Evolutionary conservation across 441 rosid species (phyloP), one percentile per base, ranked within the genome.

Genomic region (Isatis lusitanica): DNA sequence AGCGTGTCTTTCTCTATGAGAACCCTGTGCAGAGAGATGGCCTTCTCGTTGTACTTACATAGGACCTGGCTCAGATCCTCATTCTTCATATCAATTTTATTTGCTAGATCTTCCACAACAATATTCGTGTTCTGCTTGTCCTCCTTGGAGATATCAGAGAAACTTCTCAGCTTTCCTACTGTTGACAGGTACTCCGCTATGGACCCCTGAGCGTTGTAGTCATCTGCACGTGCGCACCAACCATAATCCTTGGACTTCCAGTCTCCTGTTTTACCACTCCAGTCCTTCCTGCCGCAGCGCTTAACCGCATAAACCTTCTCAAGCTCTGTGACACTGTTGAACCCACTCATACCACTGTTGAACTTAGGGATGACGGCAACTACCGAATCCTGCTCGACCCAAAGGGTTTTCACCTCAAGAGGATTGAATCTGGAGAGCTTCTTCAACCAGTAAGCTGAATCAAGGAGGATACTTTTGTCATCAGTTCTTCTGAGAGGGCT

Each of bases 141-240:
- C 81, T 87, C 92, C 69, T 76, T 84, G 53, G 51, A 70, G 69
- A 91, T 80, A 68, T 81, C 88, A 15, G 83, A 55, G 77, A 94
- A 65, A 38, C 90, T 90, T 73, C 47, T 82, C 72, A 94, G 71
- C 63, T 75, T 80, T 46, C 95, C 97, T 61, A 74, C 82, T 24
- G 55, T 80, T 4, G 88, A 88, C 58, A 94, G 83, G 76, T 86
- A 85, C 63, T 85, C 92, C 15, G 96, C 93, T n/a, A 94, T 52
- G 18, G 70, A 82, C 30, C 95, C 95, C 48, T 80, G 81, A 5
- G 81, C 60, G 42, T 80, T 63, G 68, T 84, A 80, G 53, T 92
- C 97, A 80, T 85, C 97, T 6, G 82, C 85, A 12, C 88, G 88
- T 3, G 95, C 97, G 74, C 83, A 79, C 97, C 97, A 94, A 5